Evolutionary conservation across 441 rosid genomes (phyloP), one percentile per base, ranked within the genome.

Genomic region (Cnidoscolus chayamansa): DNA sequence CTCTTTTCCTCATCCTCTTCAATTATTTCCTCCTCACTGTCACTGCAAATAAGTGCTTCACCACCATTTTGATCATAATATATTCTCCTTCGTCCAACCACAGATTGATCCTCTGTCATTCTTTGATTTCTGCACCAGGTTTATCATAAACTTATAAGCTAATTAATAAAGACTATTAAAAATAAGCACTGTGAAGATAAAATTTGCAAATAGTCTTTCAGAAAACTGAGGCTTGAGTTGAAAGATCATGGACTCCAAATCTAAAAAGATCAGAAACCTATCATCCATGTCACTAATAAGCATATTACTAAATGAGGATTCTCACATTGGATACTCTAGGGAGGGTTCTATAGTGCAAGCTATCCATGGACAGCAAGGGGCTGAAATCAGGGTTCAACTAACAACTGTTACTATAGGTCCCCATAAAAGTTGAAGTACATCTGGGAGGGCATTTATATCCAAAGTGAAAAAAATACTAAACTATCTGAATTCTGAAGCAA

Each of bases 31-130:
- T 95, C 99, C 79, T 95, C 99, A 74, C 99, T 95, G 73, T 95
- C 99, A 85, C 99, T 95, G 81, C 99, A 95, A 72, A 95, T 93
- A 74, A 95, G 96, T 54, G 99, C 97, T 87, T 95, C 99, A 55
- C 99, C 95, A 1, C 97, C 97, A 80, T 85, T 93, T 79, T 90
- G 98, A 78, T 93, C 99, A 83, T 93, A 95, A 85, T 93, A 93
- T 49, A 95, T 95, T 80, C 99, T 91, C 87, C 99, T 85, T 66
- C 98, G 89, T 62, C 99, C 98, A 73, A 95, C 87, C 72, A 95
- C 98, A 12, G 98, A 95, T 74, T 93, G 98, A 82, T 93, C 99
- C 80, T 93, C 99, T 1, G 97, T 95, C 99, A 95, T 95, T 86
- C 99, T 93, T 73, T 95, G 98, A 77, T 95, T 95, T 86, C 99